Evolutionary conservation across 805 yeast species (phyloP).

Genomic region (Ogataea salicorniae): DNA sequence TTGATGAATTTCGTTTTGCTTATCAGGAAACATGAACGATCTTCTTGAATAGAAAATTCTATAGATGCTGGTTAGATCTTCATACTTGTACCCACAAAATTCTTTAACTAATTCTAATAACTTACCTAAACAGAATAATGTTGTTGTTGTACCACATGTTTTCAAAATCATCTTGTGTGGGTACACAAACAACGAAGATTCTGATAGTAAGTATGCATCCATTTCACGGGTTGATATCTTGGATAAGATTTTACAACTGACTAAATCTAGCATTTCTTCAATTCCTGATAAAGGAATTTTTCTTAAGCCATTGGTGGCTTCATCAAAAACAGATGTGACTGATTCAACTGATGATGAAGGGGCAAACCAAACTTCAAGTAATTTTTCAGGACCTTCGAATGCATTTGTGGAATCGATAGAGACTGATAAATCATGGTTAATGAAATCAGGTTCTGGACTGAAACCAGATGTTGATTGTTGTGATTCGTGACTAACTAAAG

Average conservation of each 20-base stretch:
- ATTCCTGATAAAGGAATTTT: constrained; percentile 61
- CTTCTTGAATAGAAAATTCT: constrained; percentile 87
- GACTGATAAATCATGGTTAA: constrained; percentile 76
- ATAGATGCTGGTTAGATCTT: constrained; percentile 36
- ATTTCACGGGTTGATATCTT: constrained; percentile 58
- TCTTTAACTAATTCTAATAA: constrained; percentile 48
- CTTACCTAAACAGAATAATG: constrained; percentile 67
- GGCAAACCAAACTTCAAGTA: constrained; percentile 85
- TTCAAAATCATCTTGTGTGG: constrained; percentile 80
- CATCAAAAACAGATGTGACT: background rate
- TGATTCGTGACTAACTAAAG: constrained; percentile 2
- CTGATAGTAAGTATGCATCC: constrained; percentile 85
- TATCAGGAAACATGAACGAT: constrained; percentile 86
- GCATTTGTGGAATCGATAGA: constrained; percentile 84
- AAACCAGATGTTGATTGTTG: constrained; percentile 11
- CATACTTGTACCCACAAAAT: constrained; percentile 35
- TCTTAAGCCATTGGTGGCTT: constrained; percentile 45
- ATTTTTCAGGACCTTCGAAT: constrained; percentile 95
- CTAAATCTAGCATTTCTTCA: constrained; percentile 71
- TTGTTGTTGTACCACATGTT: constrained; percentile 96
- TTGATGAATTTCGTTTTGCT: constrained; percentile 73
- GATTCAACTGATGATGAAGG: constrained; percentile 39
- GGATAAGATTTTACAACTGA: constrained; percentile 84
- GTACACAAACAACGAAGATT: constrained; percentile 85
- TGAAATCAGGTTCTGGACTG: constrained; percentile 29